Percentiles rank a stretch among this genome's conserved stretches.
Evolutionary conservation across 176 grass and related monocot genomes (phyloP).

Genomic region (Zoysia japonica): DNA sequence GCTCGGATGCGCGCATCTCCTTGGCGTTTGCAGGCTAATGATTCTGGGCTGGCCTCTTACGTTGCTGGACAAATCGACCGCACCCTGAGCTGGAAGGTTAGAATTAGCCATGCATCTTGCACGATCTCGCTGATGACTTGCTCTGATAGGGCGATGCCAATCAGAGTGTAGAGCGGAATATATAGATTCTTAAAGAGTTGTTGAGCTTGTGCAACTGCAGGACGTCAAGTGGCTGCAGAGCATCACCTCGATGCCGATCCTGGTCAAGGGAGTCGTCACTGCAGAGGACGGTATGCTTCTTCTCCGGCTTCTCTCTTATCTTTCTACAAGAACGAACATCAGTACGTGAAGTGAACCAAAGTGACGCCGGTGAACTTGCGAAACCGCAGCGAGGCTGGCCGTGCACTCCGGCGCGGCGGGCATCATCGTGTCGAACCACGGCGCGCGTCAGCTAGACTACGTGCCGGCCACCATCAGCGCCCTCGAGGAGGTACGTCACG

Average conservation of each 20-base stretch:
- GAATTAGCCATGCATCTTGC: neutral
- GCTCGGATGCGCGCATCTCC: neutral
- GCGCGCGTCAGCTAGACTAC: slow-evolving; percentile 87
- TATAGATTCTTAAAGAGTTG: neutral
- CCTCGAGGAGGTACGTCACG: slow-evolving; percentile 58
- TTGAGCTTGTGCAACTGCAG: slow-evolving; percentile 35
- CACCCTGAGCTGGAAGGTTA: slow-evolving; percentile 87
- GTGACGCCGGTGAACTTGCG: neutral
- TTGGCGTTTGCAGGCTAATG: slow-evolving; percentile 54
- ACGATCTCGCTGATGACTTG: neutral
- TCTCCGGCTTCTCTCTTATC: neutral
- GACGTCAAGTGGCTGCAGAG: slow-evolving; percentile 96
- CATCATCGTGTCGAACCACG: slow-evolving; percentile 92
- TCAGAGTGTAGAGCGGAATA: neutral
- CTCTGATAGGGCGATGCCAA: neutral
- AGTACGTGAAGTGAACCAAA: neutral
- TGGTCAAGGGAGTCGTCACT: slow-evolving; percentile 86
- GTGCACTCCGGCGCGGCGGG: slow-evolving; percentile 79
- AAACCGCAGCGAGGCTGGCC: slow-evolving; percentile 66
- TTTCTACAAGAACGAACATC: neutral
- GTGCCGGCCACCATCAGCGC: slow-evolving; percentile 82
- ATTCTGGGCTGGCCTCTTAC: slow-evolving; percentile 81
- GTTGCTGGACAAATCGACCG: slow-evolving; percentile 84
- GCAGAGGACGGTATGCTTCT: slow-evolving; percentile 68
- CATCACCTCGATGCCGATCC: slow-evolving; percentile 83